These are phyloP conservation scores for Psilocybe sp. DNA, from an alignment of 768 basidiomycete species.

Conservation along the genomic window DNA sequence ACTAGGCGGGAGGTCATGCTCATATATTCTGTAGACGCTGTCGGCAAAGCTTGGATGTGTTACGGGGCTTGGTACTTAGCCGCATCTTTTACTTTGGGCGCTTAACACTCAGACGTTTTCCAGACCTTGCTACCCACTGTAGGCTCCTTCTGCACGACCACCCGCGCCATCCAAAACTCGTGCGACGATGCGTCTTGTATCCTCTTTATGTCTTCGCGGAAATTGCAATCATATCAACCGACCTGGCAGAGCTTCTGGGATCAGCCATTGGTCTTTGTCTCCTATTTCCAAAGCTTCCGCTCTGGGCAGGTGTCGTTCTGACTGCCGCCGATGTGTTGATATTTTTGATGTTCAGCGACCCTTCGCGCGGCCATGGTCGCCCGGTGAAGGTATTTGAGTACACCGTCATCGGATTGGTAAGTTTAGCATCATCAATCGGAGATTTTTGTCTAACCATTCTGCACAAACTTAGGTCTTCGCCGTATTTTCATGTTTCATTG, in stretches of 20 bases:
- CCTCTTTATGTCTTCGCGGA: constrained; percentile 55
- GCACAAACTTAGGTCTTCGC: constrained; percentile 40
- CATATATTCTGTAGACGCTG: constrained; percentile 42
- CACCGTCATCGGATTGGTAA: constrained; percentile 50
- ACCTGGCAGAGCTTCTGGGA: constrained; percentile 67
- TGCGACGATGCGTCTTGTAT: constrained; percentile 48
- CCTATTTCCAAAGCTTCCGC: constrained; percentile 53
- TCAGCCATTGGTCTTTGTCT: constrained; percentile 70
- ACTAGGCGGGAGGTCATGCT: not conserved
- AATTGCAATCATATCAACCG: constrained; percentile 64
- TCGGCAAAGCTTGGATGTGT: constrained; percentile 69
- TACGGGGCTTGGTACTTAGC: constrained; percentile 53
- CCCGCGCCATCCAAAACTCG: constrained; percentile 42
- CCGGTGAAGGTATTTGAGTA: constrained; percentile 61
- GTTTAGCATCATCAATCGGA: constrained; percentile 23
- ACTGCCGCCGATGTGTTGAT: constrained; percentile 60
- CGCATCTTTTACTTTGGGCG: not conserved
- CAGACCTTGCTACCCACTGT: constrained; percentile 61
- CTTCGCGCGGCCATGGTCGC: constrained; percentile 44
- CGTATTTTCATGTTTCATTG: constrained; percentile 66
- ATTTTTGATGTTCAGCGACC: constrained; percentile 60
- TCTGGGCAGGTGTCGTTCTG: constrained; percentile 55
- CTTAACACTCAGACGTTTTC: not conserved
- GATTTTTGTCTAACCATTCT: constrained; percentile 14
- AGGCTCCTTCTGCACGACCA: constrained; percentile 53